Conservation (phyloP, 345 rosid species). For the Nephelium lappaceum region DNA sequence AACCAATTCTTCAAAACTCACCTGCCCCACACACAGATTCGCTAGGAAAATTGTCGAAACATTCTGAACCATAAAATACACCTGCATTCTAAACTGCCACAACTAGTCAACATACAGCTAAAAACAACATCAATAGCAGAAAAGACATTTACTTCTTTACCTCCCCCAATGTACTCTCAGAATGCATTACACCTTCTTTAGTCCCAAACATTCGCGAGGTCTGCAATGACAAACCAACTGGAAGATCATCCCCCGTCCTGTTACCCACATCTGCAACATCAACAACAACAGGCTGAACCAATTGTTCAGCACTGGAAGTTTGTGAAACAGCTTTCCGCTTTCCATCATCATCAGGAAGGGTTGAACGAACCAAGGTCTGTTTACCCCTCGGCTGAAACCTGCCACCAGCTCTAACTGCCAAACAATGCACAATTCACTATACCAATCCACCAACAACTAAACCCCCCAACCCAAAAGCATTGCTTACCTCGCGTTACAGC, state of each 20-base stretch:
- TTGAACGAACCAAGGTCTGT: slow-evolving; percentile 20
- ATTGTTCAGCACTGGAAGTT: not conserved
- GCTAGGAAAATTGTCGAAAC: slow-evolving; percentile 23
- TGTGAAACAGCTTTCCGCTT: not conserved
- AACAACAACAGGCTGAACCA: not conserved
- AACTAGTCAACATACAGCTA: not conserved
- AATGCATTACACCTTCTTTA: slow-evolving; percentile 9
- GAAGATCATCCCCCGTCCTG: not conserved
- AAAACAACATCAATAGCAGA: not conserved
- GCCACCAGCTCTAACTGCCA: slow-evolving; percentile 35
- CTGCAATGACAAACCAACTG: not conserved
- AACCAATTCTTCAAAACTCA: slow-evolving; percentile 17
- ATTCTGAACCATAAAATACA: slow-evolving; percentile 32
- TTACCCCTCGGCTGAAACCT: slow-evolving; percentile 53
- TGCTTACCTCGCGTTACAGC: slow-evolving; percentile 36
- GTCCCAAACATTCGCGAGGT: not conserved
- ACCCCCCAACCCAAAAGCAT: not conserved
- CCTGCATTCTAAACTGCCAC: slow-evolving; percentile 36
- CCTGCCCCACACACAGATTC: slow-evolving; percentile 23
- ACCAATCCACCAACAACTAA: slow-evolving; percentile 3
- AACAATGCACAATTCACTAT: slow-evolving; percentile 13
- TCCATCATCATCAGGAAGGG: not conserved
- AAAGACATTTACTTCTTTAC: slow-evolving; percentile 14
- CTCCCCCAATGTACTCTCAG: slow-evolving; percentile 27
- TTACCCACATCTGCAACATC: not conserved